Conservation (phyloP, 2,329 filamentous ascomycete species). For the Colletotrichum sp. region DNA sequence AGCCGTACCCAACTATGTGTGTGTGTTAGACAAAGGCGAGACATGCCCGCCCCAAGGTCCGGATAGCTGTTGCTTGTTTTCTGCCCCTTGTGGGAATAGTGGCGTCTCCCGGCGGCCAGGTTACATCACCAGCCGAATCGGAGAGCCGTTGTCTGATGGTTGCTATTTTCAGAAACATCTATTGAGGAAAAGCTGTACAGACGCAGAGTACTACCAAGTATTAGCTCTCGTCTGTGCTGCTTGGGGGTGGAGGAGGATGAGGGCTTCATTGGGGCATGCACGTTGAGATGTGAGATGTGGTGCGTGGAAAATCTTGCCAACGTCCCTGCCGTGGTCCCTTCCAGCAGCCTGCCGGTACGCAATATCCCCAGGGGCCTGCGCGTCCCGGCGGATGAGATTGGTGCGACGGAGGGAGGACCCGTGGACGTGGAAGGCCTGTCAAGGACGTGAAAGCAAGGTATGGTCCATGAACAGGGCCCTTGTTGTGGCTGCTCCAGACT, state of each 20-base stretch:
- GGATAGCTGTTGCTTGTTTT: background rate
- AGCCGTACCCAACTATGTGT: background rate
- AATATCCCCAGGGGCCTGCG: background rate
- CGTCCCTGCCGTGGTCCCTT: background rate
- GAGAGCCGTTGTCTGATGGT: background rate
- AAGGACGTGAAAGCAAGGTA: background rate
- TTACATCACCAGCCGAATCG: background rate
- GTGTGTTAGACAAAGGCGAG: background rate
- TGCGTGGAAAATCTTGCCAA: background rate
- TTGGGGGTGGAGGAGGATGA: background rate
- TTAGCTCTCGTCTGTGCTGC: background rate
- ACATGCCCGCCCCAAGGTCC: background rate
- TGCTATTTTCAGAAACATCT: background rate
- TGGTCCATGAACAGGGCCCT: background rate
- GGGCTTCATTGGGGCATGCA: background rate
- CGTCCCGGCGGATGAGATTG: background rate
- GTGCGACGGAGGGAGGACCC: background rate
- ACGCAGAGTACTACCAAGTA: background rate
- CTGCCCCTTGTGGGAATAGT: background rate
- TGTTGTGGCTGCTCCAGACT: background rate
- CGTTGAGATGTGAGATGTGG: background rate
- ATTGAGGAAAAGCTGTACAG: background rate
- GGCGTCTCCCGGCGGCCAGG: background rate
- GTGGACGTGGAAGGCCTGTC: background rate
- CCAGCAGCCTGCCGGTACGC: background rate